Base-by-base conservation (phyloP, 1,284 basidiomycete species). In the Apiotrichum porosum region DNA sequence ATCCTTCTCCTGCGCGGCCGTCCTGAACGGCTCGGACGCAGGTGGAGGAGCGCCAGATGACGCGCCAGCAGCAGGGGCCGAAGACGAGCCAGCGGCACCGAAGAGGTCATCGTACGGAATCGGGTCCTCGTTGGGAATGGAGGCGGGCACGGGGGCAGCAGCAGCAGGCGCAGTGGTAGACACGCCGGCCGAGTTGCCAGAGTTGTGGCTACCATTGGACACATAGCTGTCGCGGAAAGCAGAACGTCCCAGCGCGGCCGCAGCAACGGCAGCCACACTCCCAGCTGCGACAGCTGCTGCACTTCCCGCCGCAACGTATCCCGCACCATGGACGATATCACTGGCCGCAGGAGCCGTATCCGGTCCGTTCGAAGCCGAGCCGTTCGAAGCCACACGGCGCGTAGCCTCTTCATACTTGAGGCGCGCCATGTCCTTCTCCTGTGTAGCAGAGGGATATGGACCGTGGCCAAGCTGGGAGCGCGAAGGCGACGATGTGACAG, bases 371-470 rank as follows among this genome's bases (percentile, higher is more conserved):
- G 26, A 28, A 28, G 26, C 26, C 18, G 30, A 18, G 12, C 32
- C 30, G 32, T 14, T 23, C 9, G 41, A 17, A 13, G 22, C 31
- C 8, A 50, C 41, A 13, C 30, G 21, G 13, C 35, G 38, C 6
- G 49, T 45, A 6, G 64, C 64, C 23, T 56, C 54, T 33, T 64
- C 61, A 41, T 62, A 68, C 33, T 63, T 50, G 37, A 36, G 31
- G 12, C 58, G 47, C 50, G 61, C 57, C 34, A 46, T 40, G 19
- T 65, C 62, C 44, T 66, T 68, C 47, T 68, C 65, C 35, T 63
- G 55, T 34, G 39, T 52, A 2, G 60, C 61, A 12, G 51, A 49
- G 14, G 42, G 37, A 33, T 36, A 34, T 3, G n/a, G n/a, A n/a
- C n/a, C n/a, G n/a, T n/a, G n/a, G n/a, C n/a, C n/a, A n/a, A n/a